A percentile compares a stretch with the other conserved stretches of the same genome.
Evolutionary conservation across 1,139 yeast genomes (phyloP).

Genomic region (Lodderomyces jiufengensis): DNA sequence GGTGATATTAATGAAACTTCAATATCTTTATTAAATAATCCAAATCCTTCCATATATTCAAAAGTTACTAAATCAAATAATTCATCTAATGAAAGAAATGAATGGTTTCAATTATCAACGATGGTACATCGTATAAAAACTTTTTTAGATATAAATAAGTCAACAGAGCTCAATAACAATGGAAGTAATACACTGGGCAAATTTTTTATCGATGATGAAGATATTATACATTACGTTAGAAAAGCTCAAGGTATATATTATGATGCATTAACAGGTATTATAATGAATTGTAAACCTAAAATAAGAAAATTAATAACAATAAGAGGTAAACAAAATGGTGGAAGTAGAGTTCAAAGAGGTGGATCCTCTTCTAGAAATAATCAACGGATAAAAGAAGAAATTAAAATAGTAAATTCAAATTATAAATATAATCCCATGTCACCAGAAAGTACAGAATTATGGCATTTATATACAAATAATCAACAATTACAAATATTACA

Average conservation of each 20-base stretch:
- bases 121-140: slow-evolving; percentile 6
- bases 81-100: slow-evolving; percentile 6
- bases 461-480: slow-evolving; percentile 19
- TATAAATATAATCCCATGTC: slow-evolving; percentile 16
- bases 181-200: neutral
- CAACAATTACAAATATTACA: slow-evolving; percentile 21
- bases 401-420: slow-evolving; percentile 1
- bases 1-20: slow-evolving; percentile 18
- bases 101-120: slow-evolving; percentile 9
- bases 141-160: slow-evolving; percentile 3
- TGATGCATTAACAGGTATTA: slow-evolving; percentile 27
- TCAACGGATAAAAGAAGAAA: neutral
- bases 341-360: slow-evolving; percentile 26
- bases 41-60: neutral
- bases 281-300: slow-evolving; percentile 17
- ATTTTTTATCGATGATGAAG: slow-evolving; percentile 6
- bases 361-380: neutral
- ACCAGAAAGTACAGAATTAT: slow-evolving; percentile 18
- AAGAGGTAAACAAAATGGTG: slow-evolving; percentile 5
- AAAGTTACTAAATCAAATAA: neutral
- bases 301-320: slow-evolving; percentile 5
- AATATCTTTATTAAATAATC: slow-evolving; percentile 7
- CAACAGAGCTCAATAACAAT: neutral
- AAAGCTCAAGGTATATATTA: slow-evolving; percentile 18
- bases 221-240: slow-evolving; percentile 11